Evolutionary conservation across 768 basidiomycete species (phyloP), one percentile per base, ranked within the genome.

Genomic region (Kwoniella newhampshirensis): DNA sequence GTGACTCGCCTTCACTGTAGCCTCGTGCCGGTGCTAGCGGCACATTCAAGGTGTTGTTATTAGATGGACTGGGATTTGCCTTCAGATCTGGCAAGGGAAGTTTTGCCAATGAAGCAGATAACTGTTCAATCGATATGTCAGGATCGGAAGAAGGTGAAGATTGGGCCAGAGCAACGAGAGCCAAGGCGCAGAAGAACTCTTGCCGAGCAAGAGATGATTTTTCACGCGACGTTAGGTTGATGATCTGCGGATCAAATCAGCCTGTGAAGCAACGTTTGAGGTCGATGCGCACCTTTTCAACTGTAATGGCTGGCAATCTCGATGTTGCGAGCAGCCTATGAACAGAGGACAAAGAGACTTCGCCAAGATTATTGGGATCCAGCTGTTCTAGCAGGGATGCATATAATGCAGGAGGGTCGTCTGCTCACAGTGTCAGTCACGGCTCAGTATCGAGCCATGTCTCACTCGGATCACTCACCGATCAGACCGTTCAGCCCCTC

Each of bases 111-210:
- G 63, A 42, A 6, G 59, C 41, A 17, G 67, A 59, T 6, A 74
- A 62, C 11, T 44, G 40, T 40, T 71, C 67, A 40, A 74, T 62
- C 27, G 65, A 63, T 36, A 70, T 54, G 8, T 63, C 65, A 1
- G 41, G 30, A 18, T 58, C 54, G 13, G 20, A 28, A 9, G 23
- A 35, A 3, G 47, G 47, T 26, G 57, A 36, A 8, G 70, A 63
- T 76, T 97, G 92, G 4, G 89, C 89, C 3, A 94, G 79, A 1
- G 89, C 89, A 42, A 89, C 89, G 13, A 97, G 81, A 11, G 89
- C 90, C 23, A 97, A 77, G 9, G 91, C 89, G 11, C 93, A 88
- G 73, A 88, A 93, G 79, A 94, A 93, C 71, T 97, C 92, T 54
- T 87, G 84, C 64, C 85, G 89, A 7, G 89, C 89, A 35, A 97